These are phyloP conservation scores for Tulasnella sp. DNA, from an alignment of 768 basidiomycete species.

Conservation along the genomic window DNA sequence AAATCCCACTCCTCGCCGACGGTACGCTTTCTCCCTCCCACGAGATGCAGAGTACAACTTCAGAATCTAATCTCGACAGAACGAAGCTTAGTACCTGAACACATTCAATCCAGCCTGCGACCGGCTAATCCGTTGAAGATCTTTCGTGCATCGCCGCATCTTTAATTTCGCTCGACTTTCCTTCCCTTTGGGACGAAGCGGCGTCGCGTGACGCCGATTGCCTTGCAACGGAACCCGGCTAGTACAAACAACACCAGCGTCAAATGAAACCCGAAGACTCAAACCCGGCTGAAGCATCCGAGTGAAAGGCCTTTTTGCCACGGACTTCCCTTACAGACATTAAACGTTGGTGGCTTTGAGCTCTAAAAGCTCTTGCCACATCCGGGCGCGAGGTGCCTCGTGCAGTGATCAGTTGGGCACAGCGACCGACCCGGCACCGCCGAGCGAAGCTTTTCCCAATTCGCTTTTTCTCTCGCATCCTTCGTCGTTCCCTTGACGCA, in stretches of 20 bases:
- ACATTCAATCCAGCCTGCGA: neutral
- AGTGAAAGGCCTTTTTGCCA: neutral
- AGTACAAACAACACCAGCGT: neutral
- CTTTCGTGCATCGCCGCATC: slow-evolving; percentile 2
- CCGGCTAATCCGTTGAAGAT: neutral
- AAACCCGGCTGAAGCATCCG: neutral
- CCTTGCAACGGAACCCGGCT: neutral
- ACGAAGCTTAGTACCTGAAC: neutral
- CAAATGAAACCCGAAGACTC: neutral
- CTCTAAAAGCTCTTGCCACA: neutral
- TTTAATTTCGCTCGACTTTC: slow-evolving; percentile 3
- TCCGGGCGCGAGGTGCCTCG: neutral
- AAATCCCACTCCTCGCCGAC: slow-evolving; percentile 9
- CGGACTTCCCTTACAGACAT: neutral
- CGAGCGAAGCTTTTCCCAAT: neutral
- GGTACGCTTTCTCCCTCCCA: neutral
- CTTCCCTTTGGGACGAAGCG: neutral
- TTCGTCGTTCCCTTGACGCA: neutral
- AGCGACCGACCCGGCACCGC: neutral
- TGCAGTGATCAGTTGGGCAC: neutral
- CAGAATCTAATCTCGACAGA: neutral
- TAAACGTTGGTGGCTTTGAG: slow-evolving; percentile 5
- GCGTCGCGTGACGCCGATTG: slow-evolving; percentile 6
- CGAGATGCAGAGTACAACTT: neutral
- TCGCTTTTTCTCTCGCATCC: neutral